Evolutionary conservation across 2,329 filamentous ascomycete genomes (phyloP).

Genomic region (Trichoderma breve): DNA sequence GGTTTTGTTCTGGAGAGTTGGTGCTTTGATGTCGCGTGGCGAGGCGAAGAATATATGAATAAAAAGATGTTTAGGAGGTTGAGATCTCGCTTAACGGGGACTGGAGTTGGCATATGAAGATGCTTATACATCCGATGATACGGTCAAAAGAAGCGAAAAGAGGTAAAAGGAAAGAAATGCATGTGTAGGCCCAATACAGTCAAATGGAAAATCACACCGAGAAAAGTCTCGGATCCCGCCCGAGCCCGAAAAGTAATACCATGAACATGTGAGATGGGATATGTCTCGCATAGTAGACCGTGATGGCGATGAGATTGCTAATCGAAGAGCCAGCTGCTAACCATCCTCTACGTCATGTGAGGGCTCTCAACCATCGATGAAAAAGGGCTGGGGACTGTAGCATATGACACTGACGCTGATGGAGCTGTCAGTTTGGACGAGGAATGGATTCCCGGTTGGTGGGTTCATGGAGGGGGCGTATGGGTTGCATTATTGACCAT

Average conservation of each 20-base stretch:
- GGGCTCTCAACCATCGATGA: neutral
- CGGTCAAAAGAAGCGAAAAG: neutral
- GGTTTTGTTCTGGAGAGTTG: neutral
- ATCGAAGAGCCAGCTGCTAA: neutral
- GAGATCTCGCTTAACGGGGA: neutral
- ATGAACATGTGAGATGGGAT: neutral
- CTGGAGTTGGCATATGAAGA: neutral
- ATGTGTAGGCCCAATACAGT: neutral
- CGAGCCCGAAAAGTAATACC: neutral
- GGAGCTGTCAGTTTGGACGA: neutral
- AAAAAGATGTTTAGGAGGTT: neutral
- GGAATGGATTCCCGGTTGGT: neutral
- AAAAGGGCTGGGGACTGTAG: neutral
- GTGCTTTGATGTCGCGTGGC: neutral
- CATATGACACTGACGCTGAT: neutral
- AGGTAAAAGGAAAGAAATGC: neutral
- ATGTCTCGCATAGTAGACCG: neutral
- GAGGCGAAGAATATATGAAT: neutral
- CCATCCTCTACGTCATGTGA: neutral
- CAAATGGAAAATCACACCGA: neutral
- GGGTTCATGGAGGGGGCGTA: constrained; percentile 6
- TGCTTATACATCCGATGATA: neutral
- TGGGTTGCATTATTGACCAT: neutral
- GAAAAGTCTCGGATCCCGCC: neutral
- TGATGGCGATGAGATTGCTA: neutral